phyloP scores from a whole-genome alignment of 352 stramenopile species.

The Phytophthora europaea region DNA sequence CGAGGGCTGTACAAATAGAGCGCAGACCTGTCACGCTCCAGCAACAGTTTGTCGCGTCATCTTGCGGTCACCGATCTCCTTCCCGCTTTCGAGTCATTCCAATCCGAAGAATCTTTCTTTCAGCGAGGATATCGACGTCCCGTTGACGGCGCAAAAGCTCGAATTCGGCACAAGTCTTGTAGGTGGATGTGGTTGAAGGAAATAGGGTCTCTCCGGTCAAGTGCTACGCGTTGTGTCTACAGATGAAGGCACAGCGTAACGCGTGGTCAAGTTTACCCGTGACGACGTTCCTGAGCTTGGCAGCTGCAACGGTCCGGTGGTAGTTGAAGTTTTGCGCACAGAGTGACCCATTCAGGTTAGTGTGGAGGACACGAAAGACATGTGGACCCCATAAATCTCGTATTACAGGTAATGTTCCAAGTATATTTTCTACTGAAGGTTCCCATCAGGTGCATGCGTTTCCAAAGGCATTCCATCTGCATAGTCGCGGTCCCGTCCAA shows the following conservation, averaged over 20 bases:
- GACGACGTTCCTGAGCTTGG: not conserved
- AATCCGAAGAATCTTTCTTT: no score
- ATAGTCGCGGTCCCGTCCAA: conserved; percentile 20
- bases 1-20: no score
- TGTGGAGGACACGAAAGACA: not conserved
- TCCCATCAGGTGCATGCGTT: not conserved
- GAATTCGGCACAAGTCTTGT: no score
- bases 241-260: not conserved
- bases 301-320: not conserved
- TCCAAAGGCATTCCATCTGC: not conserved
- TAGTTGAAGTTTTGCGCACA: not conserved
- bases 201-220: not conserved
- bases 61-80: no score
- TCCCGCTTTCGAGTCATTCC: no score
- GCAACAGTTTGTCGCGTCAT: no score
- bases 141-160: no score
- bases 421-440: not conserved
- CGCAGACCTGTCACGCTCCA: no score
- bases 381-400: not conserved
- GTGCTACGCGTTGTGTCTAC: not conserved
- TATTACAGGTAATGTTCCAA: not conserved
- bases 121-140: no score
- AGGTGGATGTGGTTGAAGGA: not conserved
- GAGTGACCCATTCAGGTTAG: not conserved
- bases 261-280: not conserved